These are phyloP conservation scores for Neurospora sp. DNA, from an alignment of 2,329 filamentous ascomycete species.

Conservation along the genomic window DNA sequence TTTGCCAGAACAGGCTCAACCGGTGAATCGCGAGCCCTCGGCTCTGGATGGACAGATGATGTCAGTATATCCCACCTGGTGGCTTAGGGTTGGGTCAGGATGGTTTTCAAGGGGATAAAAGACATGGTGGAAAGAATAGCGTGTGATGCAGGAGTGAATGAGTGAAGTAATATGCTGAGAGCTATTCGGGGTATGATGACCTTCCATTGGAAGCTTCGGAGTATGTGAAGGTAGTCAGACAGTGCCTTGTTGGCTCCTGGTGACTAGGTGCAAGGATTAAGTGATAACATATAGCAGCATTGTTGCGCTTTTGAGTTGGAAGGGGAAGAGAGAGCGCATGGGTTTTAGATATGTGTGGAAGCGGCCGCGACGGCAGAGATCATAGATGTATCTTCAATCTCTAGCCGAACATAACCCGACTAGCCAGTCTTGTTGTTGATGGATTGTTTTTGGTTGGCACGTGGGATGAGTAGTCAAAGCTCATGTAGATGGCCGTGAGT, in stretches of 20 bases:
- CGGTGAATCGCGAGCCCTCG: constrained; percentile 8
- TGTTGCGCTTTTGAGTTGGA: neutral
- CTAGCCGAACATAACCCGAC: neutral
- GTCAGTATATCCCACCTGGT: constrained; percentile 9
- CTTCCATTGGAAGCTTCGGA: neutral
- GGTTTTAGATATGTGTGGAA: neutral
- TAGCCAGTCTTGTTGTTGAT: neutral
- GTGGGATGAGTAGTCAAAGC: neutral
- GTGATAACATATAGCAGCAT: neutral
- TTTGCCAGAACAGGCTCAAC: constrained; percentile 2
- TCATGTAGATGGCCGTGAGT: neutral
- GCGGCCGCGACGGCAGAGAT: neutral
- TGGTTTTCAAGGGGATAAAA: neutral
- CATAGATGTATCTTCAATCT: neutral
- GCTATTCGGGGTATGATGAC: neutral
- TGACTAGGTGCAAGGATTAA: neutral
- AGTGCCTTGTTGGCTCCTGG: neutral
- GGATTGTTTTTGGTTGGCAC: neutral
- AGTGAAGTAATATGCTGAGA: neutral
- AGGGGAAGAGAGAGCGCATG: neutral
- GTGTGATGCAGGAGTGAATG: neutral
- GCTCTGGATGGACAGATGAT: constrained; percentile 5
- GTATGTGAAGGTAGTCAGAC: neutral
- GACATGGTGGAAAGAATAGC: neutral
- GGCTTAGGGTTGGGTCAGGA: neutral